phyloP scores from a whole-genome alignment of 2,329 filamentous ascomycete genomes.

The Pseudogymnoascus sp. region DNA sequence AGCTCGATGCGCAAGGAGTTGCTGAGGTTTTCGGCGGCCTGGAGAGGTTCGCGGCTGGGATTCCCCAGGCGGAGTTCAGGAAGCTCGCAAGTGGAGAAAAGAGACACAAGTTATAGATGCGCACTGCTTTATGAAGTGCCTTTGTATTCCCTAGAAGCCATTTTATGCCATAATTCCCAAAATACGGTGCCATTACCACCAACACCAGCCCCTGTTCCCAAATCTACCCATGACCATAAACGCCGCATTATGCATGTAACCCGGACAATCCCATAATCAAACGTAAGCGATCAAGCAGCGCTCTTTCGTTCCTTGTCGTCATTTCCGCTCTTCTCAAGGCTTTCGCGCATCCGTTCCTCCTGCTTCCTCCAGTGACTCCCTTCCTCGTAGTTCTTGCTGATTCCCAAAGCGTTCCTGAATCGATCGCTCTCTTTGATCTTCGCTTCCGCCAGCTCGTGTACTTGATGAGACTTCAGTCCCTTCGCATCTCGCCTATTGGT shows the following conservation, averaged over 20 bases:
- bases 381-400: conserved; percentile 77
- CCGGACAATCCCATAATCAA: background rate
- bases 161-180: conserved; percentile 1
- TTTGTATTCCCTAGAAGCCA: conserved; percentile 5
- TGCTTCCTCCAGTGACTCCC: conserved; percentile 79
- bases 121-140: conserved; percentile 1
- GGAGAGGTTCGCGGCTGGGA: conserved; percentile 55
- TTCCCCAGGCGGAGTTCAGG: conserved; percentile 82
- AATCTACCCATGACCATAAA: background rate
- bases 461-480: conserved; percentile 80
- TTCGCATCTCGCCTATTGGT: conserved; percentile 34
- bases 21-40: conserved; percentile 80
- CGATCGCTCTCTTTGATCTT: conserved; percentile 95
- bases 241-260: conserved; percentile 3
- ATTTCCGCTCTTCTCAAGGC: conserved; percentile 30
- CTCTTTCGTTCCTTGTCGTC: conserved; percentile 8
- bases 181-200: background rate
- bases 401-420: conserved; percentile 76
- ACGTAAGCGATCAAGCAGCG: background rate
- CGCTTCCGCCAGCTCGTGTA: conserved; percentile 90
- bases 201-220: background rate
- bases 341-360: conserved; percentile 56
- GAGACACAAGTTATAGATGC: conserved; percentile 74
- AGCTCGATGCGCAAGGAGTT: conserved; percentile 69
- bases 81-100: conserved; percentile 83